Evolutionary conservation across 1,284 basidiomycete species (phyloP), one percentile per base, ranked within the genome.

Genomic region (Irpex rosettiformis): DNA sequence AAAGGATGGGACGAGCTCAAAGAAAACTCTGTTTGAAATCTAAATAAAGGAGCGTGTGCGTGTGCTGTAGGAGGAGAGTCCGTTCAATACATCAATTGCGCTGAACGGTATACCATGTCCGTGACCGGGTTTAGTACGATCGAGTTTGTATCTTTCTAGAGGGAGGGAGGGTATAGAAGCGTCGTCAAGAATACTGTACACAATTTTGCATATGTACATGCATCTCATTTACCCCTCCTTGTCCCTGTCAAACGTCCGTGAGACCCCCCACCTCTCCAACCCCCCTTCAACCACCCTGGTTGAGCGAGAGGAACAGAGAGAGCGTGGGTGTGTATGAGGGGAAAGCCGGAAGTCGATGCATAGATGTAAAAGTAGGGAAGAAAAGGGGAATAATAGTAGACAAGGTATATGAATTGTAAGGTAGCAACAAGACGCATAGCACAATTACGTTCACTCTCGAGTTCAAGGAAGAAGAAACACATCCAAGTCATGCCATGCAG

Each of bases 361-460:
- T 16, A 37, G 30, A 37, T 37, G 16, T 37, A 8, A 16, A 37
- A 10, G 16, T 10, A 16, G 30, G 16, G 30, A 37, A 37, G 16
- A 37, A 8, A 37, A 37, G 16, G 24, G 27, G 49, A 25, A 48
- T 11, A 57, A 48, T 57, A 57, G 18, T 18, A 22, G 47, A 29
- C 25, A 37, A 57, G 56, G 48, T 57, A 57, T 57, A 57, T 47
- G 43, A 18, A 47, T 57, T 57, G 49, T 57, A 57, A 53, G 56
- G 56, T 57, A 57, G 56, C 56, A 57, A 57, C 56, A 57, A 25
- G 24, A 37, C 30, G 37, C 56, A 57, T 40, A 57, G 49, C 49
- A 47, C 51, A 30, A 56, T 49, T 49, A 49, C 43, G 45, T 56
- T 48, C 47, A 27, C 30, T 37, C 30, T 37, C 30, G 25, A 56